Base-by-base conservation (phyloP, 2,329 filamentous ascomycete genomes). In the Mariannaea sp. region DNA sequence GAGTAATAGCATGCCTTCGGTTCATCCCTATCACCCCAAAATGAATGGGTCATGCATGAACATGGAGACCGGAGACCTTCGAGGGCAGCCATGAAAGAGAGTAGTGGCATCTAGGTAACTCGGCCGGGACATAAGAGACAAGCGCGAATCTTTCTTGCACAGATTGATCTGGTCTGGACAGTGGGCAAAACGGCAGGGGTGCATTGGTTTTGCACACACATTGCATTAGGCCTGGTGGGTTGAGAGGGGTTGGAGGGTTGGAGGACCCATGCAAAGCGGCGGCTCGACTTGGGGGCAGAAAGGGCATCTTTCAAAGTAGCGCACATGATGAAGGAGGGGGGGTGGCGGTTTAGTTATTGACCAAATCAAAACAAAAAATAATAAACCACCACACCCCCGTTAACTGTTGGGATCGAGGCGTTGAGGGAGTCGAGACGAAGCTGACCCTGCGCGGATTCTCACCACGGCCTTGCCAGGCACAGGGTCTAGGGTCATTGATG, bases 61-160 rank as follows among this genome's bases (percentile, higher is more conserved):
- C 67, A 72, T 71, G 69, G 70, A 70, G 69, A 68, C 36, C 62
- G 67, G 70, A 68, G 68, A 70, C 70, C 60, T 56, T 62, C 8
- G 56, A 63, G 60, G 57, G 55, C 61, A 55, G 55, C 54, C 49
- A 49, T 54, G 57, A 55, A 42, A 47, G 32, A 44, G 49, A 46
- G 52, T 64, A 48, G 58, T 63, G 58, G 58, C 55, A 64, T 53
- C 39, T 60, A 66, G 60, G 64, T 58, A 60, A 64, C 49, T 62
- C 59, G 59, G 56, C 60, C 58, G 57, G 61, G 45, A 56, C 48
- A 52, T 64, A 60, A 24, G 54, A 62, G 55, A 66, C 64, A 66
- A 65, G 59, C 62, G 64, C 59, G 64, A 64, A 56, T 58, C 51
- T 54, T 49, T 62, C 60, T 49, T 64, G 58, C 65, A 59, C 57